These are phyloP conservation scores for Candida tibetensis DNA, from an alignment of 805 yeast species.

Conservation along the genomic window DNA sequence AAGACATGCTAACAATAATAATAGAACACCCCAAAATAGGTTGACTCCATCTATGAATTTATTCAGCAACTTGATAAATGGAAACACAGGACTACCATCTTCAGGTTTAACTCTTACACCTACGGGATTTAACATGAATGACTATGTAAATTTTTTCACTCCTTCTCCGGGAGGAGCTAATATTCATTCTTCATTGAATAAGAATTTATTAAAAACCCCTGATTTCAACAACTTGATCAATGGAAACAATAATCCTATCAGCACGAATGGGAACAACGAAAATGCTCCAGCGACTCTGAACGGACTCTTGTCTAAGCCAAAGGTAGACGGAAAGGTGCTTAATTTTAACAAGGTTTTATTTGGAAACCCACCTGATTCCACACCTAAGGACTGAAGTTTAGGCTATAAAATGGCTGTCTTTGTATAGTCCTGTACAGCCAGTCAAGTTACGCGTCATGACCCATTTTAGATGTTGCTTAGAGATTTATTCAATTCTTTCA, in stretches of 20 bases:
- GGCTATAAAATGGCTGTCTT: no score
- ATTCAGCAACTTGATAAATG: conserved; percentile 22
- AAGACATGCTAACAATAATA: conserved; percentile 23
- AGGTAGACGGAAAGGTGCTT: conserved; percentile 43
- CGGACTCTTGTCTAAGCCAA: conserved; percentile 13
- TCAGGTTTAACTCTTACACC: conserved; percentile 48
- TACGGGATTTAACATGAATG: conserved; percentile 78
- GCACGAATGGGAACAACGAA: conserved; percentile 7
- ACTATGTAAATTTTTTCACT: conserved; percentile 74
- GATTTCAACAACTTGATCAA: conserved; percentile 35
- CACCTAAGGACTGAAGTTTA: conserved; percentile 8
- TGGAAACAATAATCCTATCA: conserved; percentile 1
- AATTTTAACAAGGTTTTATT: conserved; percentile 41
- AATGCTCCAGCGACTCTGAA: conserved; percentile 5
- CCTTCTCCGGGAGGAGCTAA: conserved; percentile 53
- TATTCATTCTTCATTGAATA: conserved; percentile 7
- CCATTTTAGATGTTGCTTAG: no score
- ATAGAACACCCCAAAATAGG: conserved; percentile 40
- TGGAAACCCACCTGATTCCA: conserved; percentile 11
- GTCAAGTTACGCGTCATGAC: no score
- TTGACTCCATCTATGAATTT: conserved; percentile 39
- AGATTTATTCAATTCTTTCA: no score
- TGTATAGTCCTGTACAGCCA: no score
- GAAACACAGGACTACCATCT: conserved; percentile 35
- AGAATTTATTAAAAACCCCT: conserved; percentile 39